phyloP scores from a whole-genome alignment of 371 early-diverging fungal species.

The Mucor racemosus region DNA sequence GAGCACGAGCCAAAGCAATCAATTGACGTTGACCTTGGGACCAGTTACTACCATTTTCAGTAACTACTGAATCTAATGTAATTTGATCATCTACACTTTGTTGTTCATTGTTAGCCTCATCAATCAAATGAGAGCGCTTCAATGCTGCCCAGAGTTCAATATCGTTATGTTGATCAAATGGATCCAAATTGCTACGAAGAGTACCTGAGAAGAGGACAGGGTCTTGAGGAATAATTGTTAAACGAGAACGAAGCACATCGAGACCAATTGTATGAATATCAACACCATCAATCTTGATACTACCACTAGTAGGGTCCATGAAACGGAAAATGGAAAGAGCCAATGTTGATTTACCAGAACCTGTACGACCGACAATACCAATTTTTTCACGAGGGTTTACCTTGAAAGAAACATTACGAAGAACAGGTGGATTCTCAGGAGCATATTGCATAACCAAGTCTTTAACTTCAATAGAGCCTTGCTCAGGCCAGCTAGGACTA shows the following conservation, averaged over 20 bases:
- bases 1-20: slow-evolving; percentile 84
- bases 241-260: slow-evolving; percentile 59
- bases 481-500: slow-evolving; percentile 72
- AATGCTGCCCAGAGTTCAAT: slow-evolving; percentile 79
- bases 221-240: slow-evolving; percentile 82
- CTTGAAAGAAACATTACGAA: slow-evolving; percentile 69
- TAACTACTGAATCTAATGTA: slow-evolving; percentile 61
- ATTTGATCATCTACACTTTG: slow-evolving; percentile 1
- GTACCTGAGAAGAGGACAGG: slow-evolving; percentile 82
- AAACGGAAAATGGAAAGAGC: slow-evolving; percentile 77
- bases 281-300: slow-evolving; percentile 73
- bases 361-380: slow-evolving; percentile 68
- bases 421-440: slow-evolving; percentile 68
- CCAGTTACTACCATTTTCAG: slow-evolving; percentile 78
- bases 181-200: slow-evolving; percentile 80
- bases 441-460: slow-evolving; percentile 72
- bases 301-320: slow-evolving; percentile 67
- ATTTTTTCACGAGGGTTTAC: slow-evolving; percentile 61
- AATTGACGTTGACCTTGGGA: slow-evolving; percentile 90
- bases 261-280: slow-evolving; percentile 72
- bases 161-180: slow-evolving; percentile 74
- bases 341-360: slow-evolving; percentile 72
- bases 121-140: slow-evolving; percentile 66
- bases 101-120: slow-evolving; percentile 32
- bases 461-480: slow-evolving; percentile 69